Base-by-base conservation (phyloP, 1,139 yeast genomes). In the Casaregolazyma suthepensis region DNA sequence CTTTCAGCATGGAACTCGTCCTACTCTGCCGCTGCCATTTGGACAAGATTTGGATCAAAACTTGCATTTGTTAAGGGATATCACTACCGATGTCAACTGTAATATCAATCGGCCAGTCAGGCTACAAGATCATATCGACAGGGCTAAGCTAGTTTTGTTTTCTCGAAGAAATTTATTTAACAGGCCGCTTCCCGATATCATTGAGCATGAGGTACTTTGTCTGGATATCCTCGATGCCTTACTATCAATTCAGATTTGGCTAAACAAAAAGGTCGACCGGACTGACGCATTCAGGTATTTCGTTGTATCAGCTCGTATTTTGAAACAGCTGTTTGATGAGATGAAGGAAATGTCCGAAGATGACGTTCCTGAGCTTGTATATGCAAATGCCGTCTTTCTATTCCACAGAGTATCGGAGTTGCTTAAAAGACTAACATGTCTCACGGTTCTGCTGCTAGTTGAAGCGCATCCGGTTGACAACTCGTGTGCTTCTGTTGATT, bases 1-100 rank as follows among this genome's bases (percentile, higher is more conserved):
- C 40, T 45, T 45, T 45, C 42, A 45, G n/a, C 48, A 17, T 3
- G 48, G 48, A 29, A 15, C 40, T 15, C 48, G 37, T 13, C 40
- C 40, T 35, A 35, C 17, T 35, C 40, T 35, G 9, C 40, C 9
- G 2, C 2, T 13, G 17, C 40, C 40, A 35, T 6, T 35, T 6
- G 40, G 17, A 2, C 22, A 45, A 15, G 23, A 29, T 1, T 45
- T 31, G 42, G 40, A 29, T 17, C 15, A 23, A 9, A 3, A 15
- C 13, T 3, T 45, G 9, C 23, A 13, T 12, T 5, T 45, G 15
- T 3, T 45, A 4, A 13, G 48, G 22, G 40, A 17, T 17, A 15
- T 45, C 3, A 20, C n/a, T 3, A 15, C 15, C 9, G 20, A 45
- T 20, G 19, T 45, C 15, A 45, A 45, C 26, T 35, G 37, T 26